Evolutionary conservation across 805 yeast genomes (phyloP).

Genomic region (Ogataea pini): DNA sequence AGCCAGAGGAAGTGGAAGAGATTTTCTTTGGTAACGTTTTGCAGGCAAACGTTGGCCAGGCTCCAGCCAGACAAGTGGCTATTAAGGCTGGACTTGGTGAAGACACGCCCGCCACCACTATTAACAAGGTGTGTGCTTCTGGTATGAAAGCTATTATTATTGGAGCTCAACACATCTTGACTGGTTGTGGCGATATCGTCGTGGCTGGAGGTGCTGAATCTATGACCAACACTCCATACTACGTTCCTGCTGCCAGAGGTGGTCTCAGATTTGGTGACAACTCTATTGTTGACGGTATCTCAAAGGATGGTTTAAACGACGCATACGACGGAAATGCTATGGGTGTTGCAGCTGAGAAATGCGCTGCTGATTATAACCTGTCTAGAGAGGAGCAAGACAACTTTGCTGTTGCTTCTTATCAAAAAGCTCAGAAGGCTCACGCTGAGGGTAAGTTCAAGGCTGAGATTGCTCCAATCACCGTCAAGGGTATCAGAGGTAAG

Average conservation of each 20-base stretch:
- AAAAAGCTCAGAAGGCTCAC: slow-evolving; percentile 81
- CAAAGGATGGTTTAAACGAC: slow-evolving; percentile 90
- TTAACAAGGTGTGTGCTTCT: slow-evolving; percentile 97
- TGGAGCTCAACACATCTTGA: slow-evolving; percentile 85
- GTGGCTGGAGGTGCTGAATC: slow-evolving; percentile 98
- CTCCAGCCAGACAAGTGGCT: slow-evolving; percentile 98
- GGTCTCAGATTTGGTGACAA: slow-evolving; percentile 92
- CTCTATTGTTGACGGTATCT: slow-evolving; percentile 79
- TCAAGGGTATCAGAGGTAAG: slow-evolving; percentile 90
- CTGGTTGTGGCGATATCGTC: slow-evolving; percentile 89
- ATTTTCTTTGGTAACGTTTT: slow-evolving; percentile 90
- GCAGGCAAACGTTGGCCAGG: slow-evolving; percentile 93
- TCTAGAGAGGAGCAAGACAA: slow-evolving; percentile 88
- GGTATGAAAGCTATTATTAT: slow-evolving; percentile 90
- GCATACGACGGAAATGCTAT: slow-evolving; percentile 86
- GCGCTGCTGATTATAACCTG: slow-evolving; percentile 78
- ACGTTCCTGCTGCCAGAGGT: slow-evolving; percentile 77
- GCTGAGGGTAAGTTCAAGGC: slow-evolving; percentile 74
- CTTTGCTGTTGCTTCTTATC: slow-evolving; percentile 81
- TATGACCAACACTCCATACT: slow-evolving; percentile 95
- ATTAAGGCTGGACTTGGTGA: slow-evolving; percentile 83
- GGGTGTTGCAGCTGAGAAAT: slow-evolving; percentile 98
- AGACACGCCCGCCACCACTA: slow-evolving; percentile 80
- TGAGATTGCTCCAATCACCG: slow-evolving; percentile 86
- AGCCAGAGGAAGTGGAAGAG: slow-evolving; percentile 81